Conservation (phyloP, 306 rosid species). For the Sindora glabra region DNA sequence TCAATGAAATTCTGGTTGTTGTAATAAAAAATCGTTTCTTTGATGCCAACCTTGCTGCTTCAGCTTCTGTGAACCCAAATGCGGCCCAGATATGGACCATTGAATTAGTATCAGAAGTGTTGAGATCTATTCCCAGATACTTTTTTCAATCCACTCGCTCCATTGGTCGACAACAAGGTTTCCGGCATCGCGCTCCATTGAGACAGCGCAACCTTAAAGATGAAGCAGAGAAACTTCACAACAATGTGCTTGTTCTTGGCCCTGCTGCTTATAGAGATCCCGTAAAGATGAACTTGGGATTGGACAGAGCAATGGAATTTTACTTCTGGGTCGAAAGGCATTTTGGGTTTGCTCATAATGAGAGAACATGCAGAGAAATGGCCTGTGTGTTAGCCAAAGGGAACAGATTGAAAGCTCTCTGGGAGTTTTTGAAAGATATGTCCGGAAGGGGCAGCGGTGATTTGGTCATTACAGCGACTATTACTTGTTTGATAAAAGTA, state of each 20-base stretch:
- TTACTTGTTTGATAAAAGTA: constrained; percentile 83
- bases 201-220: constrained; percentile 51
- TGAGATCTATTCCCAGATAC: constrained; percentile 53
- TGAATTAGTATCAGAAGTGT: constrained; percentile 43
- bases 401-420: constrained; percentile 33
- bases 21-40: constrained; percentile 60
- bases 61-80: background rate
- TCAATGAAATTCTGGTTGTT: constrained; percentile 42
- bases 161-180: constrained; percentile 46
- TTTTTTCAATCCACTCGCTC: constrained; percentile 71
- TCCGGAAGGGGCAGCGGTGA: constrained; percentile 20
- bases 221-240: constrained; percentile 27
- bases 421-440: constrained; percentile 62
- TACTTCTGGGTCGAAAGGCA: constrained; percentile 59
- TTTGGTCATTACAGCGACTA: constrained; percentile 46
- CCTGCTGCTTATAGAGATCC: constrained; percentile 65
- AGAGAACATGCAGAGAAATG: constrained; percentile 67
- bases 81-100: constrained; percentile 28
- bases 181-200: constrained; percentile 70
- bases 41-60: constrained; percentile 19
- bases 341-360: constrained; percentile 47
- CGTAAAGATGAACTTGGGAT: constrained; percentile 33
- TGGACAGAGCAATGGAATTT: constrained; percentile 58
- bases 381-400: constrained; percentile 61
- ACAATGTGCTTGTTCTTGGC: constrained; percentile 53